Base-by-base conservation (phyloP, 805 yeast species). In the Zygosaccharomyces pseudorouxii region DNA sequence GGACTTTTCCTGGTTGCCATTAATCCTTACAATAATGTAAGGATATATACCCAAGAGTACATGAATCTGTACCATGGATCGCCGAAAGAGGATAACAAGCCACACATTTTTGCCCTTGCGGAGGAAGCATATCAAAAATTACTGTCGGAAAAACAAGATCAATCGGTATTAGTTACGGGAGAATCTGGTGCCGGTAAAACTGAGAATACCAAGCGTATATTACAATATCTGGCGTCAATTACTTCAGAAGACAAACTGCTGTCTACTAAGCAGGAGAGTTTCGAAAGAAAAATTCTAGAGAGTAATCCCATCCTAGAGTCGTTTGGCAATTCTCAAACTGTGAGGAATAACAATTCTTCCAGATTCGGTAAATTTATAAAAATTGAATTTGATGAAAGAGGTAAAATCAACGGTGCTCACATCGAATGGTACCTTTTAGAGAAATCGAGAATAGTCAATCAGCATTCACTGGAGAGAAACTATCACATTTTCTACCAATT, bases 151-250 rank as follows among this genome's bases (percentile, higher is more conserved):
- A 75, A 72, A 44, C 81, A 81, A 58, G 85, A 90, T 65, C 99
- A 93, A 70, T 83, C 95, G 10, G 89, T 93, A 47, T 73, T 93
- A 43, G 97, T 93, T n/a, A 93, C 99, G 0, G 99, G 99, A 55
- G 99, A 93, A 64, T 85, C 95, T 20, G 99, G 99, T 56, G 99
- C 99, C 0, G 99, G 99, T 46, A 93, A 93, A 64, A 93, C 99
- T 0, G 99, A 93, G 69, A 93, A 89, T 57, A 93, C 99, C 4
- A 93, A 93, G 67, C 89, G 86, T 63, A 89, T 93, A 47, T 84
- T 93, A 51, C 97, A 90, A 65, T 93, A 89, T 65, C 74, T 93
- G 48, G 88, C 97, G 0, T 81, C 88, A 6, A 82, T 88, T 23
- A 80, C 95, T 1, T 62, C 77, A 8, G 57, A 67, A 47, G 58